These are phyloP conservation scores for Cladophialophora yegresii DNA, from an alignment of 2,329 filamentous ascomycete species.

Conservation along the genomic window DNA sequence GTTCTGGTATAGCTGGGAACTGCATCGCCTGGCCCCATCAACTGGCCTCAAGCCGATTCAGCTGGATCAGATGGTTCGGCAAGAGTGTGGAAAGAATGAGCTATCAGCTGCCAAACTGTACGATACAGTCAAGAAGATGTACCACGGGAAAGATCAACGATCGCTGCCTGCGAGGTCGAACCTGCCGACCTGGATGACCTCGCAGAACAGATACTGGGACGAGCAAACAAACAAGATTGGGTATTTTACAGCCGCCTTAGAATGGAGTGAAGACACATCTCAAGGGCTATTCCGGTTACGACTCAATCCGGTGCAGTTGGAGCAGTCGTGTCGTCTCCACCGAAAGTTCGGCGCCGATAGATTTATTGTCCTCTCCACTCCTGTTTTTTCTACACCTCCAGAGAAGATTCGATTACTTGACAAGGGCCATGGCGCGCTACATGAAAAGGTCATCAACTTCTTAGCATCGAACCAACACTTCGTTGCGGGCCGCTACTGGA, in stretches of 20 bases:
- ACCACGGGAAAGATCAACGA: not conserved
- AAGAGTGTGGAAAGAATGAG: not conserved
- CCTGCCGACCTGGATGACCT: constrained; percentile 7
- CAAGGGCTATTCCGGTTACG: constrained; percentile 44
- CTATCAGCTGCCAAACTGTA: not conserved
- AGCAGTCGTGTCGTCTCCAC: constrained; percentile 49
- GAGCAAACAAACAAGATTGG: constrained; percentile 41
- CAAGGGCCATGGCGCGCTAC: constrained; percentile 31
- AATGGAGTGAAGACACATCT: constrained; percentile 42
- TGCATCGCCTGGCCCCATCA: constrained; percentile 19
- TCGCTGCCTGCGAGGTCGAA: constrained; percentile 16
- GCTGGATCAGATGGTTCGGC: constrained; percentile 9
- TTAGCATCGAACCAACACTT: constrained; percentile 43
- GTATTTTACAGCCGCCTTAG: constrained; percentile 46
- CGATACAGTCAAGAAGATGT: constrained; percentile 7
- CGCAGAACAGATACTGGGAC: constrained; percentile 19
- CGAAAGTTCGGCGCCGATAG: constrained; percentile 51
- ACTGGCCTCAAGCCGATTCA: constrained; percentile 12
- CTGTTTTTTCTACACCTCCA: constrained; percentile 28
- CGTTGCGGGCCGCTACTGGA: constrained; percentile 49
- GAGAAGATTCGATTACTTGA: constrained; percentile 13
- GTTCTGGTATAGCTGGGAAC: constrained; percentile 28
- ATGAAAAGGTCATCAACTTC: constrained; percentile 45
- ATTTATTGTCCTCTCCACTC: constrained; percentile 48
- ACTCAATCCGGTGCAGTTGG: constrained; percentile 47